These are phyloP conservation scores for Tetrapisispora pingtungensis DNA, from an alignment of 805 yeast genomes.

Conservation along the genomic window DNA sequence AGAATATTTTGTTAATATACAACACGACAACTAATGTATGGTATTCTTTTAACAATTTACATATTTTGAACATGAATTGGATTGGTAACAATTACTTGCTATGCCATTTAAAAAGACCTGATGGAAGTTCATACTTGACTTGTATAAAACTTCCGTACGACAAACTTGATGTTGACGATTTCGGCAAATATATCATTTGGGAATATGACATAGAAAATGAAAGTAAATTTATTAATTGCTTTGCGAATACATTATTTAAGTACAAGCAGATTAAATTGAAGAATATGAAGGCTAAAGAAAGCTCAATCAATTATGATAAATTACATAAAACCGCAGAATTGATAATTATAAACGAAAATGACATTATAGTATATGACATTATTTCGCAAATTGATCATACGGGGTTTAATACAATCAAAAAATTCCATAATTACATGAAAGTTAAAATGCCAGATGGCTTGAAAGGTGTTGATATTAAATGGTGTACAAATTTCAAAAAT, in stretches of 20 bases:
- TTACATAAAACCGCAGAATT: constrained; percentile 26
- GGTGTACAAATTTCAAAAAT: constrained; percentile 20
- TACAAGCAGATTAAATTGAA: constrained; percentile 15
- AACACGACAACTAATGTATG: constrained; percentile 22
- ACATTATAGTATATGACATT: constrained; percentile 19
- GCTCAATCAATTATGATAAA: constrained; percentile 6
- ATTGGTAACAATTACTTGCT: constrained; percentile 24
- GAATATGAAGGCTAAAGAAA: constrained; percentile 8
- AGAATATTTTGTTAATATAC: constrained; percentile 21
- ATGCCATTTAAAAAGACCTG: constrained; percentile 19
- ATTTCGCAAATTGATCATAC: constrained; percentile 17
- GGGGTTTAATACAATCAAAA: constrained; percentile 19
- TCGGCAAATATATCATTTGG: constrained; percentile 20
- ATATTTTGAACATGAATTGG: constrained; percentile 25
- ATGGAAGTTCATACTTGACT: constrained; percentile 11
- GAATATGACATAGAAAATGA: constrained; percentile 15
- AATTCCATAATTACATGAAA: constrained; percentile 16
- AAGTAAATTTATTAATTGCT: constrained; percentile 6
- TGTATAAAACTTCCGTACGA: constrained; percentile 22
- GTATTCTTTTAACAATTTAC: constrained; percentile 20
- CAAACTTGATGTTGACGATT: constrained; percentile 5
- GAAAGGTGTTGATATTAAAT: constrained; percentile 10
- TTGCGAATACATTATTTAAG: constrained; percentile 18
- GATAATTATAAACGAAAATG: constrained; percentile 12
- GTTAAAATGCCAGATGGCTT: constrained; percentile 7